A percentile compares a stretch with the other conserved stretches of the same genome.
phyloP scores from a whole-genome alignment of 2,329 filamentous ascomycete species.

The Fusarium sp. region DNA sequence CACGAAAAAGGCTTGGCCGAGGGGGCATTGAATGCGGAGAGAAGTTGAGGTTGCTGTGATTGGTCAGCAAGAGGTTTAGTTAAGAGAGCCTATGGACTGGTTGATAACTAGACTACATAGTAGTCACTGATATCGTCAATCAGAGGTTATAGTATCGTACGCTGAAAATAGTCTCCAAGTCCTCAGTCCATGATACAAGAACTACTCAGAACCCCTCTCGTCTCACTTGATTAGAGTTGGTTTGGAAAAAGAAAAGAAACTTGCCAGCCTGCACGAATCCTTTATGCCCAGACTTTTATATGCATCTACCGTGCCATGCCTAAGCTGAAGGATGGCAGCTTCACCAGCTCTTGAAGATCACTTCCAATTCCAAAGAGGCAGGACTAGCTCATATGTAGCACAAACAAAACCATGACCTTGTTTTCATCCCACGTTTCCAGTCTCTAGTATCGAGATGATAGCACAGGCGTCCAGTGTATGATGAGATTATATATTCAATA shows the following conservation, averaged over 20 bases:
- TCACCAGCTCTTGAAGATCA: conserved; percentile 25
- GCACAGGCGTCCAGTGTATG: no score
- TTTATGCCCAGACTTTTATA: conserved; percentile 14
- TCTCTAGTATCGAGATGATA: conserved; percentile 6
- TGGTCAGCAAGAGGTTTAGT: conserved; percentile 15
- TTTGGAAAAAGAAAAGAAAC: conserved; percentile 23
- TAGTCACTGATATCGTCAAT: neutral
- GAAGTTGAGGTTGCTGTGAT: conserved; percentile 17
- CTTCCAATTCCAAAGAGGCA: conserved; percentile 21
- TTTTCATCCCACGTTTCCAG: conserved; percentile 2
- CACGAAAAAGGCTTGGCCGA: conserved; percentile 19
- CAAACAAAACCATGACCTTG: conserved; percentile 4
- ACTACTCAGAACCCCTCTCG: no score
- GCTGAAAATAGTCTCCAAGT: no score
- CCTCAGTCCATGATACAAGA: no score
- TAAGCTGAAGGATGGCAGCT: conserved; percentile 10
- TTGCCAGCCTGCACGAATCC: conserved; percentile 4
- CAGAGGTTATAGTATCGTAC: no score
- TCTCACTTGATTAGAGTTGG: conserved; percentile 5
- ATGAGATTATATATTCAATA: no score
- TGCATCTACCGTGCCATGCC: conserved; percentile 5
- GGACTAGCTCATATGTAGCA: neutral
- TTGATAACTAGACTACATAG: no score
- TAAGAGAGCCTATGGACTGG: neutral
- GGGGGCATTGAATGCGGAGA: conserved; percentile 2